phyloP scores from a whole-genome alignment of 2,329 filamentous ascomycete species.

The Apiospora rasikravindrae region DNA sequence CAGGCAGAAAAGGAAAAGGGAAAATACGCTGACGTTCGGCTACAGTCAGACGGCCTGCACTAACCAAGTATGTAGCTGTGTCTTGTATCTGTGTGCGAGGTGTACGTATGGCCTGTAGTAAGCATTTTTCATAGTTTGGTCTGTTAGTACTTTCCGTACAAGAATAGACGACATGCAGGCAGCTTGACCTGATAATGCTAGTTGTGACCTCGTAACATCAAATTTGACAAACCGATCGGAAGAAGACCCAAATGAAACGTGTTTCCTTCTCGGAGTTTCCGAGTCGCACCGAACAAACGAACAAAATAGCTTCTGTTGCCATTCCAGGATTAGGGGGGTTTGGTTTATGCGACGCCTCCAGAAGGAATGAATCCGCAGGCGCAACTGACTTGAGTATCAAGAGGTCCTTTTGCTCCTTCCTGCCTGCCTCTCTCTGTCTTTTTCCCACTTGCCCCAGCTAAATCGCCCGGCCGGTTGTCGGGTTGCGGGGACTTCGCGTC shows the following conservation, averaged over 20 bases:
- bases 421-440: neutral
- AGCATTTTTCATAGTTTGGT: neutral
- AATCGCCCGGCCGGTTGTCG: neutral
- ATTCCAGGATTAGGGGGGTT: neutral
- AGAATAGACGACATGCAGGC: neutral
- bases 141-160: neutral
- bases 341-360: neutral
- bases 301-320: neutral
- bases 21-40: neutral
- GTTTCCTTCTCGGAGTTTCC: neutral
- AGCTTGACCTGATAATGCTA: neutral
- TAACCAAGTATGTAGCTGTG: neutral
- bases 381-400: neutral
- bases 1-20: neutral
- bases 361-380: neutral
- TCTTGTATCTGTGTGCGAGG: neutral
- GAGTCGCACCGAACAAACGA: neutral
- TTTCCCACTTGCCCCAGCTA: neutral
- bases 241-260: neutral
- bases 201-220: neutral
- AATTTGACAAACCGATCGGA: neutral
- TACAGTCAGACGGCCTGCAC: conserved; percentile 1
- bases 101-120: neutral
- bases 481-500: neutral
- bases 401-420: neutral